Evolutionary conservation across 2,329 filamentous ascomycete species (phyloP), one percentile per base, ranked within the genome.

Genomic region (Cadophora malorum): DNA sequence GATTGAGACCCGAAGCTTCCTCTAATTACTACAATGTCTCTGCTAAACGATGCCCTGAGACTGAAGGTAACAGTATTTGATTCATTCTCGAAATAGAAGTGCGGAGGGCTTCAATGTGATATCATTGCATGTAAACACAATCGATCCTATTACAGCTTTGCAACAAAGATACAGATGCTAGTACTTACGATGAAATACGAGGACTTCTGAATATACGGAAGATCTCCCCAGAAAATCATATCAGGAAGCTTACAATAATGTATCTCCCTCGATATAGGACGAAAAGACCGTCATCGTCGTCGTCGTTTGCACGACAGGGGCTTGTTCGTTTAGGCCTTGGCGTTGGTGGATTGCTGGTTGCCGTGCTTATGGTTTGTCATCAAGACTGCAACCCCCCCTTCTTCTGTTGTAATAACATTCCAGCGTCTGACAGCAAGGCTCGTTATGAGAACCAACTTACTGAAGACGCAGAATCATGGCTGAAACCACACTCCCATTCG

Each of bases 401-500:
- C n/a, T 21, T 49, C 45, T 21, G 6, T 45, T 45, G 41, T 16
- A 2, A 45, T 45, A 45, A 16, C 14, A 45, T 19, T 45, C 41
- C 41, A 45, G 12, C 10, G 21, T 12, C 19, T 38, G 33, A 38
- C 8, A 55, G 25, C 25, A 55, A 55, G 28, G 52, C 6, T 12
- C 28, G 16, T 14, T 8, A 55, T 31, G 52, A 33, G 23, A 33
- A 7, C 5, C 28, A 33, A 33, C 14, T 19, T n/a, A 59, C 35
- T 7, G n/a, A 23, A 6, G 1, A 25, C 6, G 9, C 56, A 45
- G 21, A 41, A 23, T 14, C 12, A 71, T 69, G 69, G 47, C 67
- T 59, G 23, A 14, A 28, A 41, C 52, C 33, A 52, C 21, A 10
- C 56, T 71, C 23, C 70, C 70, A 14, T 67, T 68, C 53, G 70